These are phyloP conservation scores for Epichloe coenophiala DNA, from an alignment of 2,329 filamentous ascomycete genomes.

Conservation along the genomic window DNA sequence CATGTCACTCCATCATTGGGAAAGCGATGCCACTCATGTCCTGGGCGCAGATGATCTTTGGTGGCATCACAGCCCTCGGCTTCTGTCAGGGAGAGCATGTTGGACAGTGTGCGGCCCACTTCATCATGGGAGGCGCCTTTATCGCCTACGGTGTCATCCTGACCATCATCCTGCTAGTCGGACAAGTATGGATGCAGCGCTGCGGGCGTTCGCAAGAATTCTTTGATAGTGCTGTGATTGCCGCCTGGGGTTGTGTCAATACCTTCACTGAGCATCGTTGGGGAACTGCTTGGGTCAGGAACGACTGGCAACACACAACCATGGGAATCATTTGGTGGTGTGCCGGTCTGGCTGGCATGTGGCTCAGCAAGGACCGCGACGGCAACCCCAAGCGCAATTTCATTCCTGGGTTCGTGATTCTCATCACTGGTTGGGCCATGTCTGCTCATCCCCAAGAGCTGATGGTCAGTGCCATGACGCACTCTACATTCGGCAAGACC, in stretches of 20 bases:
- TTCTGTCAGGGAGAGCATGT: constrained; percentile 88
- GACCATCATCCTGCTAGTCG: constrained; percentile 74
- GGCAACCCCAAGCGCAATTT: constrained; percentile 85
- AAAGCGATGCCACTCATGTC: constrained; percentile 75
- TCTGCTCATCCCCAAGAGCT: constrained; percentile 77
- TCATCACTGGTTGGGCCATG: constrained; percentile 94
- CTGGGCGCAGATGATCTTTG: constrained; percentile 94
- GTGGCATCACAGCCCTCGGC: constrained; percentile 79
- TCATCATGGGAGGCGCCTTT: constrained; percentile 97
- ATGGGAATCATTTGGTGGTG: constrained; percentile 99
- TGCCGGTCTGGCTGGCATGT: constrained; percentile 79
- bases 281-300: constrained; percentile 78
- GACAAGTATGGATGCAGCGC: constrained; percentile 72
- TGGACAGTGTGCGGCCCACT: constrained; percentile 88
- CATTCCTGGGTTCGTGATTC: constrained; percentile 78
- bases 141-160: constrained; percentile 86
- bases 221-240: constrained; percentile 84
- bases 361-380: constrained; percentile 74
- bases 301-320: constrained; percentile 95
- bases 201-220: constrained; percentile 89
- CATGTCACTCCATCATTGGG: constrained; percentile 67
- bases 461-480: constrained; percentile 74
- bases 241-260: constrained; percentile 92
- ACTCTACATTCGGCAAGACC: constrained; percentile 84
- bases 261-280: constrained; percentile 96